Base-by-base conservation (phyloP, 176 grass and related monocot species). In the Zoysia japonica region DNA sequence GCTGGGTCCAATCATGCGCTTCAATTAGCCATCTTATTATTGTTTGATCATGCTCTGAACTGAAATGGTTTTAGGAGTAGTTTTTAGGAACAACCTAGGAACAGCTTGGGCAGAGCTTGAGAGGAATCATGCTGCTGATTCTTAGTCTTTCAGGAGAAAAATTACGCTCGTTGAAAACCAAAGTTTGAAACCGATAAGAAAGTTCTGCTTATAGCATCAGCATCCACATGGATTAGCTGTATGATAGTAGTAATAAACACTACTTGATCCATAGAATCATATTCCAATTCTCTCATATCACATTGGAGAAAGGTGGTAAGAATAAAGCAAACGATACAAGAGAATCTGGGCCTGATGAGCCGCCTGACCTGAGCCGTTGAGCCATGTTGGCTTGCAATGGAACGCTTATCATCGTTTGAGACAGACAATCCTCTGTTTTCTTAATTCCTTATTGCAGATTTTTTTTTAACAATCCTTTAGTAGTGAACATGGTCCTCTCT, bases 291-390 rank as follows among this genome's bases (percentile, higher is more conserved):
- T 46, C 35, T 70, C 46, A 55, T 12, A 55, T 13, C 13, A 49
- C n/a, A 70, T 2, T 60, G 51, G 35, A 50, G 67, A 76, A 36
- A 47, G 37, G 2, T 2, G 12, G 40, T 28, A 19, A 48, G 70
- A 84, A 88, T 88, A 84, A 84, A 80, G 70, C 41, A 8, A 61
- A 7, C n/a, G 16, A 43, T 62, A 11, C n/a, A 49, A 14, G 52
- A 53, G 47, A 64, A 80, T 51, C n/a, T 47, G 70, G 28, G 68
- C 52, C 77, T 45, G 10, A 15, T 42, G 28, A 28, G 28, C 28
- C 28, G 28, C 28, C 28, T 28, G 28, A 28, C 28, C 20, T 16
- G 44, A 75, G 35, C 3, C 14, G 8, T 46, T 14, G 35, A 49
- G 40, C n/a, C 7, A 1, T 75, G 59, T 47, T 76, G 20, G 65